Evolutionary conservation across 306 rosid species (phyloP).

Genomic region (Sicyos baderoa): DNA sequence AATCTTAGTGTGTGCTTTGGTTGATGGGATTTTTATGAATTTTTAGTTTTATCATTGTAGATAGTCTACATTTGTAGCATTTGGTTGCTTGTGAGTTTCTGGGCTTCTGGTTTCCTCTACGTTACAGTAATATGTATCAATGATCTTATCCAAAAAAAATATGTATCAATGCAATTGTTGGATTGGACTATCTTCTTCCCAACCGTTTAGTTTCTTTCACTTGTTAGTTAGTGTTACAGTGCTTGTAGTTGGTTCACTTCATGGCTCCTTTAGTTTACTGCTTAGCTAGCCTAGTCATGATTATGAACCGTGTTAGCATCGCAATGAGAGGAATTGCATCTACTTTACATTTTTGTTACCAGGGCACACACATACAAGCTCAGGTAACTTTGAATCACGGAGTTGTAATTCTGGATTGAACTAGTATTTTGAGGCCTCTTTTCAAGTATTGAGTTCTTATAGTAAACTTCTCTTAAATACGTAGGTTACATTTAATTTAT

Average conservation of each 20-base stretch:
- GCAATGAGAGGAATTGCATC: not conserved
- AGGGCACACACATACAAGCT: too few relatives aligned
- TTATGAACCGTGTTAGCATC: not conserved
- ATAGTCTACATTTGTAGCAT: slow-evolving; percentile 14
- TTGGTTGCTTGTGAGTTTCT: not conserved
- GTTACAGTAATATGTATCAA: not conserved
- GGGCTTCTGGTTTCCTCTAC: slow-evolving; percentile 4
- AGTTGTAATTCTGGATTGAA: too few relatives aligned
- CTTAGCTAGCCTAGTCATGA: not conserved
- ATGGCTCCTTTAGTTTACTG: not conserved
- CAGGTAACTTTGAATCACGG: too few relatives aligned
- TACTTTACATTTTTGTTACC: too few relatives aligned
- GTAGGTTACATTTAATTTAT: not conserved
- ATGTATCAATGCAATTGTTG: slow-evolving; percentile 1
- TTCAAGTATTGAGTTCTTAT: too few relatives aligned
- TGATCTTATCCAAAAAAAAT: too few relatives aligned
- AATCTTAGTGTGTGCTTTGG: slow-evolving; percentile 40
- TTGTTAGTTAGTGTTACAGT: not conserved
- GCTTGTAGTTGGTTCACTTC: too few relatives aligned
- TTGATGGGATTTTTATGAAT: slow-evolving; percentile 19
- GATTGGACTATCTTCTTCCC: too few relatives aligned
- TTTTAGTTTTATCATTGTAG: slow-evolving; percentile 22
- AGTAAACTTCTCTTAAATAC: not conserved
- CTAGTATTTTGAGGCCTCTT: too few relatives aligned
- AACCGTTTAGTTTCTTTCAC: not conserved